phyloP scores from a whole-genome alignment of 164 flowering plant genomes.

The Warburgia ugandensis region DNA sequence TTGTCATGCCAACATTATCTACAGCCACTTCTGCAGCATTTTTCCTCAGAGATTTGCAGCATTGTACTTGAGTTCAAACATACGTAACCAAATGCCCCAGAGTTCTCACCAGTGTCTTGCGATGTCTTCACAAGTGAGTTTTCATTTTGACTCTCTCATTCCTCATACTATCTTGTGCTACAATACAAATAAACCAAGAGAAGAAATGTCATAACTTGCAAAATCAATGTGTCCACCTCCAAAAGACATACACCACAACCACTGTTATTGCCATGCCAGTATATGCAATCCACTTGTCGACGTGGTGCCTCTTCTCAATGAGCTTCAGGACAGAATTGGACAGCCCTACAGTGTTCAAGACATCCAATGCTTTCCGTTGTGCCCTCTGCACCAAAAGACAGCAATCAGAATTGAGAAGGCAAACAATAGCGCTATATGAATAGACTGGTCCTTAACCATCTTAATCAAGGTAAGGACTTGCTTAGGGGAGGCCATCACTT shows the following conservation, averaged over 20 bases:
- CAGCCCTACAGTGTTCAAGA: slow-evolving; percentile 92
- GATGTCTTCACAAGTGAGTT: too few relatives aligned
- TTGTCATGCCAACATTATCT: too few relatives aligned
- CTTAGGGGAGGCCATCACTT: too few relatives aligned
- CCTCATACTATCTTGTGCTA: background rate
- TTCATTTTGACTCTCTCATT: too few relatives aligned
- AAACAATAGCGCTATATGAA: too few relatives aligned
- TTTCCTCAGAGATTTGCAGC: too few relatives aligned
- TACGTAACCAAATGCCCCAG: too few relatives aligned
- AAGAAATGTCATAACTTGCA: background rate
- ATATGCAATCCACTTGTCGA: slow-evolving; percentile 84
- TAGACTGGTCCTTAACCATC: too few relatives aligned
- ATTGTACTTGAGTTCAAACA: too few relatives aligned
- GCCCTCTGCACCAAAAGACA: slow-evolving; percentile 53
- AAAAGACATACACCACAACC: slow-evolving; percentile 45
- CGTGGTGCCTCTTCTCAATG: slow-evolving; percentile 81
- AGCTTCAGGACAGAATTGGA: slow-evolving; percentile 88
- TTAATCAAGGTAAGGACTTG: too few relatives aligned
- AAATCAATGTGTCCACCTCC: slow-evolving; percentile 39
- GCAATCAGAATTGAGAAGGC: background rate
- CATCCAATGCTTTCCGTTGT: slow-evolving; percentile 88
- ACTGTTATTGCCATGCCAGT: slow-evolving; percentile 71
- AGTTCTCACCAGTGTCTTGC: too few relatives aligned
- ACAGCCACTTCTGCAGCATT: too few relatives aligned
- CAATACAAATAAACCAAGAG: background rate